A percentile compares a stretch with the other conserved stretches of the same genome.
Evolutionary conservation across 2,329 filamentous ascomycete species (phyloP).

Genomic region (Conoideocrella luteorostrata): DNA sequence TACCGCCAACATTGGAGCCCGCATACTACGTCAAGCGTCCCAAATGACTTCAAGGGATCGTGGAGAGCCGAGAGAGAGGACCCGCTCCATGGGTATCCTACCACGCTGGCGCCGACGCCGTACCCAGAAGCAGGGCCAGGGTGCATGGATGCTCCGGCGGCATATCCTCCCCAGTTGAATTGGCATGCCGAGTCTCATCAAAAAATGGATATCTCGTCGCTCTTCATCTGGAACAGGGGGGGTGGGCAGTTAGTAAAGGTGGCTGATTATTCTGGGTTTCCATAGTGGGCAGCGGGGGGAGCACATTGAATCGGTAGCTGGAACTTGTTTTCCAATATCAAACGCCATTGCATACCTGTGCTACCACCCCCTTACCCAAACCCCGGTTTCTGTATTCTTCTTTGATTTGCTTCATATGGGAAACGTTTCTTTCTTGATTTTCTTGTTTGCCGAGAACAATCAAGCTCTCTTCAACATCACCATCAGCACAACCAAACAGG

Average conservation of each 20-base stretch:
- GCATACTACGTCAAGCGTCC: conserved; percentile 8
- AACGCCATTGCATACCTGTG: neutral
- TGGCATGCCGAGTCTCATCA: conserved; percentile 1
- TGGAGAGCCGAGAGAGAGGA: neutral
- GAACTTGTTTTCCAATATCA: conserved; percentile 2
- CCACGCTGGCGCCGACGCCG: too few relatives aligned
- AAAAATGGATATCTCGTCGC: neutral
- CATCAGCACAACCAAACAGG: too few relatives aligned
- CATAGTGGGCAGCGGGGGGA: neutral
- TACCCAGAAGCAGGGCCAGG: too few relatives aligned
- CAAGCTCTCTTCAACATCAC: too few relatives aligned
- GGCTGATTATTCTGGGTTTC: too few relatives aligned
- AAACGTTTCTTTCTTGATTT: neutral
- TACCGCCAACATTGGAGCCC: neutral
- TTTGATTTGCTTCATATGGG: neutral
- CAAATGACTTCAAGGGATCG: conserved; percentile 2
- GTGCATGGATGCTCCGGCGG: too few relatives aligned
- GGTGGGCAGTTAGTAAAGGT: too few relatives aligned
- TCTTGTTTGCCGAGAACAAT: too few relatives aligned
- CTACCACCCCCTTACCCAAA: neutral
- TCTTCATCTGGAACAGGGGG: conserved; percentile 2
- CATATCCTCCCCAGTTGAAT: too few relatives aligned
- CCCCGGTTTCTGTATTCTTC: neutral
- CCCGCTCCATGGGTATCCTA: too few relatives aligned
- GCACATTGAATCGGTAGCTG: neutral